These are phyloP conservation scores for Aspergillus mulundensis DNA, from an alignment of 495 filamentous ascomycete species.

Conservation along the genomic window DNA sequence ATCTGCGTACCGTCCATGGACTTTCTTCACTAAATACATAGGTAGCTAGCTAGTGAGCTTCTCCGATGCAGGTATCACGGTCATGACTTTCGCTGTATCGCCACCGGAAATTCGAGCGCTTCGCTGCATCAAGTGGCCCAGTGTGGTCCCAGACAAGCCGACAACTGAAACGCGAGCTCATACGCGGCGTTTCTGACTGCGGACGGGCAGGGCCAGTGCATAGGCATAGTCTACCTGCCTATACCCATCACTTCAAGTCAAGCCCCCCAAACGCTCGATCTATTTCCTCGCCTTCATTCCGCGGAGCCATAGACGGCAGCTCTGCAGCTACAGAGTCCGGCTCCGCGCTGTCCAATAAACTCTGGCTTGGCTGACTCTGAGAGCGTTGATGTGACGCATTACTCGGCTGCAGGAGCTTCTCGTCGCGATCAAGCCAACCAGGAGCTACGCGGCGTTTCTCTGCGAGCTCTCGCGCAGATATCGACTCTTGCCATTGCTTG, in stretches of 20 bases:
- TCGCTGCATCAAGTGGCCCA: too few relatives aligned
- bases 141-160: too few relatives aligned
- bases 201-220: neutral
- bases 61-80: neutral
- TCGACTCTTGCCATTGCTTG: slow-evolving; percentile 63
- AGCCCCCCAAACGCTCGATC: slow-evolving; percentile 85
- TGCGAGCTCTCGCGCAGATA: slow-evolving; percentile 73
- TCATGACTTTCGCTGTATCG: too few relatives aligned
- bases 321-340: slow-evolving; percentile 35
- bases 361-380: slow-evolving; percentile 31
- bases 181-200: too few relatives aligned
- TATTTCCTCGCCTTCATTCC: slow-evolving; percentile 70
- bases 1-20: neutral
- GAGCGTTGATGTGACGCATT: slow-evolving; percentile 15
- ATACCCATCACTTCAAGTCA: slow-evolving; percentile 38
- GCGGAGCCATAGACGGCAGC: slow-evolving; percentile 47
- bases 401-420: slow-evolving; percentile 72
- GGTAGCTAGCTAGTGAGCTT: neutral
- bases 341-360: slow-evolving; percentile 43
- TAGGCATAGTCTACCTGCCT: too few relatives aligned
- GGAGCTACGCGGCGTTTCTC: slow-evolving; percentile 91
- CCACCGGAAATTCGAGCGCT: too few relatives aligned
- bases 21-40: neutral
- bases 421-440: slow-evolving; percentile 90
- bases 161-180: too few relatives aligned